Evolutionary conservation across 1,139 yeast genomes (phyloP).

Genomic region (Sugiyamaella xylanicola): DNA sequence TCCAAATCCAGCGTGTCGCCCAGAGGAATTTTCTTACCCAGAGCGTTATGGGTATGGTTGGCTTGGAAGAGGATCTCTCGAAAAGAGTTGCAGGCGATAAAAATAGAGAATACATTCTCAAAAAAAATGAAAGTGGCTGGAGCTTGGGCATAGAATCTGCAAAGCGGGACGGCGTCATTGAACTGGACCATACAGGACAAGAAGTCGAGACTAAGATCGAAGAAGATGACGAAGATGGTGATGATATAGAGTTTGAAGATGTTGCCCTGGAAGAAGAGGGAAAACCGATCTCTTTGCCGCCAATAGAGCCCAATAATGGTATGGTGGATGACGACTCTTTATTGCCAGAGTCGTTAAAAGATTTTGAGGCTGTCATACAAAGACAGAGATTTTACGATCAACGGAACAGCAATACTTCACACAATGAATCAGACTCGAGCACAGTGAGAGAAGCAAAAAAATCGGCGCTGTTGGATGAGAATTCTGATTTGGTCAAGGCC

Average conservation of each 20-base stretch:
- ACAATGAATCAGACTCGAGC: no score
- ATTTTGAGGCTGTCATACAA: conserved; percentile 35
- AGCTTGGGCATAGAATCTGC: conserved; percentile 63
- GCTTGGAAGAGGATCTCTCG: conserved; percentile 65
- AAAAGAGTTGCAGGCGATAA: conserved; percentile 84
- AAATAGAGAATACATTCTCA: conserved; percentile 72
- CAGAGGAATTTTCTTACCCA: conserved; percentile 91
- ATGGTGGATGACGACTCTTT: conserved; percentile 23
- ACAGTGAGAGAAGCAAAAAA: no score
- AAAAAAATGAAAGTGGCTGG: conserved; percentile 85
- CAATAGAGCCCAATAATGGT: neutral
- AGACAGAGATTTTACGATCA: conserved; percentile 34
- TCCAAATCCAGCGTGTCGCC: conserved; percentile 91
- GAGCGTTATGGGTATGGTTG: conserved; percentile 78
- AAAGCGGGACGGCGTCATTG: conserved; percentile 39
- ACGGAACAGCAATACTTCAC: conserved; percentile 4
- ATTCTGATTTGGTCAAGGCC: conserved; percentile 9
- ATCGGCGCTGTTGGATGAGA: neutral
- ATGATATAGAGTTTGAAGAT: conserved; percentile 65
- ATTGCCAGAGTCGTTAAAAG: conserved; percentile 32
- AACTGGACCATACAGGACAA: conserved; percentile 34
- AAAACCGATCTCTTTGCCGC: neutral
- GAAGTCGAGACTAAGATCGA: conserved; percentile 24
- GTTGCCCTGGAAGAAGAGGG: conserved; percentile 41
- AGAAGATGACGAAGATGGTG: conserved; percentile 23